Conservation (phyloP, 805 yeast genomes). For the Schwanniomyces polymorphus region DNA sequence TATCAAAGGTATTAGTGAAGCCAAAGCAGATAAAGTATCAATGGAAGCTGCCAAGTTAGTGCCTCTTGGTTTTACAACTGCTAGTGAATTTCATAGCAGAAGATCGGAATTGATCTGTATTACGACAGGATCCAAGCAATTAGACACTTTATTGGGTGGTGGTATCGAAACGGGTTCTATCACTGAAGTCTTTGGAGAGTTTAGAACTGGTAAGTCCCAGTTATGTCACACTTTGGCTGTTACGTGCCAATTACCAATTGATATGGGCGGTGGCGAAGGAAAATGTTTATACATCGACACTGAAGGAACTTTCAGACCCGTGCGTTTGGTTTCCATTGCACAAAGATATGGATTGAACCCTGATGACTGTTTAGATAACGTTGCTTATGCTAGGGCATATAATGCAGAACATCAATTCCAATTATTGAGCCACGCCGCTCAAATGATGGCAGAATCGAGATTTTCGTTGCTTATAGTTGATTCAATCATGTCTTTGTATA, state of each 20-base stretch:
- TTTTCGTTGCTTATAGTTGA: constrained; percentile 92
- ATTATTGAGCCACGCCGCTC: constrained; percentile 84
- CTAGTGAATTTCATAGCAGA: constrained; percentile 88
- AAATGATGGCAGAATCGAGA: constrained; percentile 93
- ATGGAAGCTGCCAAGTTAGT: constrained; percentile 83
- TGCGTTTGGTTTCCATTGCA: constrained; percentile 84
- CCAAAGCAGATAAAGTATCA: constrained; percentile 84
- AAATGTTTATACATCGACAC: constrained; percentile 95
- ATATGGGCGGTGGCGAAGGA: constrained; percentile 98
- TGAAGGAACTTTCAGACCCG: constrained; percentile 95
- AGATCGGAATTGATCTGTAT: constrained; percentile 88
- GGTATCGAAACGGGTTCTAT: constrained; percentile 97
- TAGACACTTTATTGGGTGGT: constrained; percentile 92
- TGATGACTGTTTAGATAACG: constrained; percentile 92
- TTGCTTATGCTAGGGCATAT: constrained; percentile 95
- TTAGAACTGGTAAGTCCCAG: constrained; percentile 97
- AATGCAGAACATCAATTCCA: constrained; percentile 95
- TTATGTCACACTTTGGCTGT: constrained; percentile 95
- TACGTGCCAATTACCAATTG: constrained; percentile 93
- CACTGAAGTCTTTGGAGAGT: constrained; percentile 96
- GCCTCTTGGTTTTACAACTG: constrained; percentile 97
- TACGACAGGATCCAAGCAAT: constrained; percentile 92
- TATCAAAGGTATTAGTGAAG: constrained; percentile 92
- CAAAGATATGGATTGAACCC: constrained; percentile 89
- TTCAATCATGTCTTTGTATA: constrained; percentile 92